These are phyloP conservation scores for Cyathus striatus DNA, from an alignment of 768 basidiomycete species.

Conservation along the genomic window DNA sequence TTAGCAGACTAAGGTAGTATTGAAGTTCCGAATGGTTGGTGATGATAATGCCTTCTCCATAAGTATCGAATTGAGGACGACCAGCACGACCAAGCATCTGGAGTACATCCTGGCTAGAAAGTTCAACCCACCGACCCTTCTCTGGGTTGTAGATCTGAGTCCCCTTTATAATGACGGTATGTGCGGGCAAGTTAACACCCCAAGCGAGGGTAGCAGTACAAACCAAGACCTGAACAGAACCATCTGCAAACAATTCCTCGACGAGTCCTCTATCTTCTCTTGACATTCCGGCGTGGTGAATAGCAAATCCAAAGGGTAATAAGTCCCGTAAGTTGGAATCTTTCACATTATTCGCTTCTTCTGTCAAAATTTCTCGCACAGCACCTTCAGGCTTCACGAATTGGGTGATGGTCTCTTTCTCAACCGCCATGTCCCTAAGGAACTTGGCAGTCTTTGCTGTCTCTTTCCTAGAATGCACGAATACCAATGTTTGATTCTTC, in stretches of 20 bases:
- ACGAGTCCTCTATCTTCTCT: conserved; percentile 87
- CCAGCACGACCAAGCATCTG: conserved; percentile 99
- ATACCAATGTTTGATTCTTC: conserved; percentile 91
- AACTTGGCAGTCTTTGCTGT: conserved; percentile 96
- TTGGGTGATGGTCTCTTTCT: conserved; percentile 93
- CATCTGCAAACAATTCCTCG: conserved; percentile 92
- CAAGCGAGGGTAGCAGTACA: conserved; percentile 98
- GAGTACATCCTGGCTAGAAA: conserved; percentile 92
- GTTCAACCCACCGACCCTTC: conserved; percentile 95
- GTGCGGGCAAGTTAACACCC: conserved; percentile 98
- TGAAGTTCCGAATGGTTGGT: conserved; percentile 97
- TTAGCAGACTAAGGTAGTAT: conserved; percentile 92
- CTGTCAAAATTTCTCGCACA: conserved; percentile 81
- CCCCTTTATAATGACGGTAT: conserved; percentile 99
- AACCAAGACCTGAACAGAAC: conserved; percentile 89
- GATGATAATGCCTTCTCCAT: conserved; percentile 96
- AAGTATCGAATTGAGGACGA: conserved; percentile 95
- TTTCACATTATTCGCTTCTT: conserved; percentile 78
- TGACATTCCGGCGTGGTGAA: conserved; percentile 97
- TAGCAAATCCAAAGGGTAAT: conserved; percentile 93
- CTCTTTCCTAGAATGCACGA: conserved; percentile 98
- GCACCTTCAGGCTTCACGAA: conserved; percentile 94
- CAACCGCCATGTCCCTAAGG: conserved; percentile 90
- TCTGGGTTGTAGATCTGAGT: conserved; percentile 99
- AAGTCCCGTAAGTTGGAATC: conserved; percentile 84